These are phyloP conservation scores for Chamaecrista fasciculata DNA, from an alignment of 306 rosid genomes.

Conservation along the genomic window DNA sequence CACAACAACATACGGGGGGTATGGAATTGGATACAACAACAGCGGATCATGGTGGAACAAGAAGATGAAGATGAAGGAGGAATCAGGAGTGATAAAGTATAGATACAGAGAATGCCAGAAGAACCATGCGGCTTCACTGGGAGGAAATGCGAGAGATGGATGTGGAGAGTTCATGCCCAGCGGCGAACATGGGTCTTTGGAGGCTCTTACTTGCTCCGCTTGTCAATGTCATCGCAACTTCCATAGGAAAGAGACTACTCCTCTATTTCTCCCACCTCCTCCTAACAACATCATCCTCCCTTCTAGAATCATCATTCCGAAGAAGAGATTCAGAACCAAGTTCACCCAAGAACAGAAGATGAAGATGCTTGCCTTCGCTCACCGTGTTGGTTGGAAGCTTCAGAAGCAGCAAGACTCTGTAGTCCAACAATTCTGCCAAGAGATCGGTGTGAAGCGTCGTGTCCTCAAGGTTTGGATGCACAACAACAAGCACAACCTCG, in stretches of 20 bases:
- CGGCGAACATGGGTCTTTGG: slow-evolving; percentile 74
- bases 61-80: background rate
- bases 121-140: slow-evolving; percentile 93
- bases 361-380: slow-evolving; percentile 65
- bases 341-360: slow-evolving; percentile 73
- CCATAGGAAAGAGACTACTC: slow-evolving; percentile 63
- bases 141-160: slow-evolving; percentile 87
- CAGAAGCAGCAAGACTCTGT: slow-evolving; percentile 73
- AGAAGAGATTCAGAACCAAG: slow-evolving; percentile 74
- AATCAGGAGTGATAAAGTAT: slow-evolving; percentile 35
- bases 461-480: slow-evolving; percentile 91
- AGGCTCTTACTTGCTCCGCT: slow-evolving; percentile 82
- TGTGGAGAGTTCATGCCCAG: slow-evolving; percentile 95
- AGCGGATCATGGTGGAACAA: too few relatives aligned
- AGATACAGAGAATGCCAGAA: slow-evolving; percentile 82
- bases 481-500: slow-evolving; percentile 66
- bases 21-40: background rate
- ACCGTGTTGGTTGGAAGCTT: slow-evolving; percentile 68
- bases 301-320: slow-evolving; percentile 22
- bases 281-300: background rate
- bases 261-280: background rate
- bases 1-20: slow-evolving; percentile 13
- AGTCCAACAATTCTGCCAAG: slow-evolving; percentile 71
- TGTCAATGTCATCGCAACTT: slow-evolving; percentile 90
- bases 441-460: slow-evolving; percentile 69